Conservation (phyloP, 352 stramenopile genomes). For the Globisporangium perplexum region DNA sequence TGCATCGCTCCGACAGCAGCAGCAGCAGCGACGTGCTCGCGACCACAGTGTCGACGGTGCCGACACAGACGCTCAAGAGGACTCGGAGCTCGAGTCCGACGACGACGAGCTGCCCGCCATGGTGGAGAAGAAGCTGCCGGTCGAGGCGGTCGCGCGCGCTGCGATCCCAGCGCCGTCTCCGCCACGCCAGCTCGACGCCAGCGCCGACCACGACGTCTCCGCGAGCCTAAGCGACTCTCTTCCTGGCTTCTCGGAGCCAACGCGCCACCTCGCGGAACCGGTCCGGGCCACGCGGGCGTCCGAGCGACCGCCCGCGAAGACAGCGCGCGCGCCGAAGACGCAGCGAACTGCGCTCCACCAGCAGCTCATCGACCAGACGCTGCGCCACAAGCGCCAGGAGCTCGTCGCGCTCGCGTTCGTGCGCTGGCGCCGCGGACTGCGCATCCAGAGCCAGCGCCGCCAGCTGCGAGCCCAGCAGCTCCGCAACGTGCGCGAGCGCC, state of each 20-base stretch:
- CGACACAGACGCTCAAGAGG: background rate
- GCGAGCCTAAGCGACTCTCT: slow-evolving; percentile 22
- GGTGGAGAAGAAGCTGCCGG: slow-evolving; percentile 33
- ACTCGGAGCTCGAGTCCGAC: slow-evolving; percentile 19
- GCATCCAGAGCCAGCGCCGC: slow-evolving; percentile 38
- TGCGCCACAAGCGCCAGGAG: slow-evolving; percentile 35
- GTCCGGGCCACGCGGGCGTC: background rate
- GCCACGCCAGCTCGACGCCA: background rate
- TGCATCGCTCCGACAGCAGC: background rate
- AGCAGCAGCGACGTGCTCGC: background rate
- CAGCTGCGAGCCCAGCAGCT: slow-evolving; percentile 25
- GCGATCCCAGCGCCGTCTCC: background rate
- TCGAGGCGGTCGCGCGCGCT: too few species aligned
- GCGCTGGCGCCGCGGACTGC: slow-evolving; percentile 47
- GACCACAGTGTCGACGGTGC: background rate
- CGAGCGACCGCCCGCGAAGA: background rate
- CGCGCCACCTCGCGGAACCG: slow-evolving; percentile 8
- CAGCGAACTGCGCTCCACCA: slow-evolving; percentile 39
- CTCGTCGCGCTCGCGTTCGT: slow-evolving; percentile 35
- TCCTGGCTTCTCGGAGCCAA: slow-evolving; percentile 25
- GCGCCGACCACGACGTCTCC: slow-evolving; percentile 5
- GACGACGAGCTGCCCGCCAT: slow-evolving; percentile 43
- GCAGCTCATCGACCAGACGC: slow-evolving; percentile 52
- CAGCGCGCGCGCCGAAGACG: slow-evolving; percentile 2
- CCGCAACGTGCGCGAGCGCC: slow-evolving; percentile 9